phyloP scores from a whole-genome alignment of 371 early-diverging fungal genomes.

The Apophysomyces sp. region DNA sequence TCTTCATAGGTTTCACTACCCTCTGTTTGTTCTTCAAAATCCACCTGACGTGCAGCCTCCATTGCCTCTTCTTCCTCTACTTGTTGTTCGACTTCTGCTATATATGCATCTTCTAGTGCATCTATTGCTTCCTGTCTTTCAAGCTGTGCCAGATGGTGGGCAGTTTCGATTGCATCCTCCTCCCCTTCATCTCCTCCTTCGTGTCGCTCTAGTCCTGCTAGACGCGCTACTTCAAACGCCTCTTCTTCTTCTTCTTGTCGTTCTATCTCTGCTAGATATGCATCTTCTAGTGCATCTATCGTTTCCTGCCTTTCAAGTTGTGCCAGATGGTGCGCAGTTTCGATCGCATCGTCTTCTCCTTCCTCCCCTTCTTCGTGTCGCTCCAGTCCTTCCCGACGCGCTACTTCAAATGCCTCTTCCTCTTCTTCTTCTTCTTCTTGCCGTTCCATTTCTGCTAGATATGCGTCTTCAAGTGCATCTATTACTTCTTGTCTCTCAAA shows the following conservation, averaged over 20 bases:
- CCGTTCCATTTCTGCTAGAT: neutral
- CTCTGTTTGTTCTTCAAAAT: slow-evolving; percentile 3
- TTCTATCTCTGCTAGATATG: neutral
- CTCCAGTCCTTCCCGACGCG: neutral
- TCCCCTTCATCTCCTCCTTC: neutral
- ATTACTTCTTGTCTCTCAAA: neutral
- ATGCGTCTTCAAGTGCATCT: neutral
- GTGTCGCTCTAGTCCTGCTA: neutral
- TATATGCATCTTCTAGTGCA: neutral
- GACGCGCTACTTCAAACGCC: neutral
- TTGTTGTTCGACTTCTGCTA: slow-evolving; percentile 2
- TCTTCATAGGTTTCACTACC: neutral
- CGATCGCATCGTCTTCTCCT: neutral
- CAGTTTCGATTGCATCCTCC: too few species aligned
- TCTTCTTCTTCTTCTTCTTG: slow-evolving; percentile 2
- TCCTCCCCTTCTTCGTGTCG: neutral
- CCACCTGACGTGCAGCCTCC: neutral
- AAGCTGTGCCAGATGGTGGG: too few species aligned
- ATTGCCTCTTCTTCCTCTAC: slow-evolving; percentile 6
- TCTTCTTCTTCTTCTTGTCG: slow-evolving; percentile 1
- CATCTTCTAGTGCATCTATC: neutral
- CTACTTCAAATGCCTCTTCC: neutral
- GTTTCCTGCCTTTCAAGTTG: neutral
- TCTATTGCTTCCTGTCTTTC: too few species aligned
- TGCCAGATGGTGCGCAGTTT: neutral